phyloP scores from a whole-genome alignment of 768 basidiomycete genomes.

The Postia placenta region DNA sequence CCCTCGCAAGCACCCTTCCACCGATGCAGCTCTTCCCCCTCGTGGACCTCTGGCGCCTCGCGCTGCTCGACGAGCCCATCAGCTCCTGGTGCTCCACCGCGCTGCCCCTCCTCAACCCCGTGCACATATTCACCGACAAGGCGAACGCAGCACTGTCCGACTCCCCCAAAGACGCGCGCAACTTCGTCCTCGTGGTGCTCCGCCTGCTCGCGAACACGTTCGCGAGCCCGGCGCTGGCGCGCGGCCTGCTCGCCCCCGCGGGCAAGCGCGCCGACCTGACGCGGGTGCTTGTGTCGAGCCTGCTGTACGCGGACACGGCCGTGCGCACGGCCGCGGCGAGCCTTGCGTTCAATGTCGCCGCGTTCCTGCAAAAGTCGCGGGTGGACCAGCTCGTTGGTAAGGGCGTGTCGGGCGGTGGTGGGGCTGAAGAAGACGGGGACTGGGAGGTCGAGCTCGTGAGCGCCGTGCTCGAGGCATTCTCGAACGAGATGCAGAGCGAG shows the following conservation, averaged over 20 bases:
- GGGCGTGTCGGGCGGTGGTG: slow-evolving; percentile 22
- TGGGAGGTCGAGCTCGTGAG: slow-evolving; percentile 84
- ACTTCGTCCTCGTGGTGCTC: slow-evolving; percentile 57
- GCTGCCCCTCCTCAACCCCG: slow-evolving; percentile 17
- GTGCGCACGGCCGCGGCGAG: slow-evolving; percentile 81
- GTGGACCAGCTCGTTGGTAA: slow-evolving; percentile 36
- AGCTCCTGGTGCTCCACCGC: slow-evolving; percentile 40
- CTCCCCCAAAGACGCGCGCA: slow-evolving; percentile 32
- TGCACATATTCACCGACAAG: slow-evolving; percentile 38
- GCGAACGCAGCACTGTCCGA: slow-evolving; percentile 29
- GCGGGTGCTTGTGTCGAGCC: slow-evolving; percentile 52
- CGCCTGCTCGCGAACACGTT: slow-evolving; percentile 69
- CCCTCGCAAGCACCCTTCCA: slow-evolving; percentile 41
- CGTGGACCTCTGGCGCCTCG: slow-evolving; percentile 78
- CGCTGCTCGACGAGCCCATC: slow-evolving; percentile 57
- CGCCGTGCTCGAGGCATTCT: slow-evolving; percentile 76
- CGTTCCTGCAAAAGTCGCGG: slow-evolving; percentile 56
- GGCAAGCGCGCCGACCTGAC: slow-evolving; percentile 35
- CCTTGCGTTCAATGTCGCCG: slow-evolving; percentile 70
- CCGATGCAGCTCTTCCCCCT: slow-evolving; percentile 67
- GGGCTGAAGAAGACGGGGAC: slow-evolving; percentile 57
- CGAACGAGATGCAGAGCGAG: slow-evolving; percentile 63
- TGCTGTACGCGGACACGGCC: slow-evolving; percentile 60
- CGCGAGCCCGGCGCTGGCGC: slow-evolving; percentile 34
- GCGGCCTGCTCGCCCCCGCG: slow-evolving; percentile 30